phyloP scores from a whole-genome alignment of 345 rosid species.

The Hibiscus tridactylites region DNA sequence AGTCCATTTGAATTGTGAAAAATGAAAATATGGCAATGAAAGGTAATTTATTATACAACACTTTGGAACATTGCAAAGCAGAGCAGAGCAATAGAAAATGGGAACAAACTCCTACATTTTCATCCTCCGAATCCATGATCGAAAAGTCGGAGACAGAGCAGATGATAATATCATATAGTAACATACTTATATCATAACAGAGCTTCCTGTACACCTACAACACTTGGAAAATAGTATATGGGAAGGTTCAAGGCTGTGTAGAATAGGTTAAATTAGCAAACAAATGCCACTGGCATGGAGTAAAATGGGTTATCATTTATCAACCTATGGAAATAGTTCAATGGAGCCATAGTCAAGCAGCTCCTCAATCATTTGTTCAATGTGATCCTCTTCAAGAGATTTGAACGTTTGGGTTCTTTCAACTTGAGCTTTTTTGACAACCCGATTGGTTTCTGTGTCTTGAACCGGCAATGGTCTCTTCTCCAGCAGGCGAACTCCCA shows the following conservation, averaged over 20 bases:
- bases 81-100: not conserved
- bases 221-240: slow-evolving; percentile 9
- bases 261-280: slow-evolving; percentile 31
- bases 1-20: not conserved
- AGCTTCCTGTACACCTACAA: slow-evolving; percentile 29
- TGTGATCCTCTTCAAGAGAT: slow-evolving; percentile 81
- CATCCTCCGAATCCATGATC: not conserved
- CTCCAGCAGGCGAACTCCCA: slow-evolving; percentile 17
- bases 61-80: not conserved
- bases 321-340: slow-evolving; percentile 38
- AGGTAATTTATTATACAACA: not conserved
- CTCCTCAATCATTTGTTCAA: slow-evolving; percentile 95
- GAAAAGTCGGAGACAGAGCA: slow-evolving; percentile 4
- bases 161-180: slow-evolving; percentile 11
- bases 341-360: slow-evolving; percentile 75
- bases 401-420: slow-evolving; percentile 28
- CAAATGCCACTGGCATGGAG: slow-evolving; percentile 11
- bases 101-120: not conserved
- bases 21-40: not conserved
- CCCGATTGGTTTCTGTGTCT: slow-evolving; percentile 39
- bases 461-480: slow-evolving; percentile 27
- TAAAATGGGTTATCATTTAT: not conserved
- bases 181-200: slow-evolving; percentile 6
- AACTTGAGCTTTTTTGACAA: slow-evolving; percentile 29
- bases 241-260: slow-evolving; percentile 4